These are phyloP conservation scores for Myxozyma neglecta DNA, from an alignment of 805 yeast genomes.

Conservation along the genomic window DNA sequence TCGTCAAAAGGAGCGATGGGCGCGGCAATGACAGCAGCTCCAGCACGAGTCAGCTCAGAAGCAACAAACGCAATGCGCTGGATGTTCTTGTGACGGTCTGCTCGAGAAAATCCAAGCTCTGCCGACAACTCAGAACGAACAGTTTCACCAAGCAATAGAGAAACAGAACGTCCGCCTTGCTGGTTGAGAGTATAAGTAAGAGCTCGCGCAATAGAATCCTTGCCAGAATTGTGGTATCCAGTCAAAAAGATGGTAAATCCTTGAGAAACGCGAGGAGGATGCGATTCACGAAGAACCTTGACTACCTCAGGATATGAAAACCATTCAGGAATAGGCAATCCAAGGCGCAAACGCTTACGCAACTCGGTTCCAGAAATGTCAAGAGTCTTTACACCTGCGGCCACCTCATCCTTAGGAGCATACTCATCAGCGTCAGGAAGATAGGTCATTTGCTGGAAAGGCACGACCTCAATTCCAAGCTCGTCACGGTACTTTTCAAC, in stretches of 20 bases:
- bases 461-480: slow-evolving; percentile 85
- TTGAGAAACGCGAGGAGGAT: slow-evolving; percentile 87
- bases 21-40: slow-evolving; percentile 82
- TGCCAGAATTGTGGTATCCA: slow-evolving; percentile 59
- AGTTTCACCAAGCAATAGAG: slow-evolving; percentile 53
- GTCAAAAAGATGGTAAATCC: slow-evolving; percentile 79
- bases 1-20: slow-evolving; percentile 50
- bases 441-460: slow-evolving; percentile 95
- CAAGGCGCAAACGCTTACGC: slow-evolving; percentile 81
- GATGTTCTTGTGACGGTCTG: slow-evolving; percentile 45
- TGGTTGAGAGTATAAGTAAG: slow-evolving; percentile 88
- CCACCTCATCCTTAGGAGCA: slow-evolving; percentile 91
- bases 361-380: slow-evolving; percentile 95
- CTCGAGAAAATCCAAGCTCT: slow-evolving; percentile 45
- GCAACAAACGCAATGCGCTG: slow-evolving; percentile 62
- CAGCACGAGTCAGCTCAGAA: slow-evolving; percentile 80
- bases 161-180: slow-evolving; percentile 79
- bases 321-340: slow-evolving; percentile 92
- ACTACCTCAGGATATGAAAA: slow-evolving; percentile 97
- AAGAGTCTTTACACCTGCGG: slow-evolving; percentile 73
- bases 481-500: slow-evolving; percentile 75
- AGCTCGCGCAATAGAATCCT: slow-evolving; percentile 72
- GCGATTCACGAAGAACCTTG: slow-evolving; percentile 80
- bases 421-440: slow-evolving; percentile 93
- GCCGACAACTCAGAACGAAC: slow-evolving; percentile 44